phyloP scores from a whole-genome alignment of 2,329 filamentous ascomycete species.

The Aspergillus sp. region DNA sequence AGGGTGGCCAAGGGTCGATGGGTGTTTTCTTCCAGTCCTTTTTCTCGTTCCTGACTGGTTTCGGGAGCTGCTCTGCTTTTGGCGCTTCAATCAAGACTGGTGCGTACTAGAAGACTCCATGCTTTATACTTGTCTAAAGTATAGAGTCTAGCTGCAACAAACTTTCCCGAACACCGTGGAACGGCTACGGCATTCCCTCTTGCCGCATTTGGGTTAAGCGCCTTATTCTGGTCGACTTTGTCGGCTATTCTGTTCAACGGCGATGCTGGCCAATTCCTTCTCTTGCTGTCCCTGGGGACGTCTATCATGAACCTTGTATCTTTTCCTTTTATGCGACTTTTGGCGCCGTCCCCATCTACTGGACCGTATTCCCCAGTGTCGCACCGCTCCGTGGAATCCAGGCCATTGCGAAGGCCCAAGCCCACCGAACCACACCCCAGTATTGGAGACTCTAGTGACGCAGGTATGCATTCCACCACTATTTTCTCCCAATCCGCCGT shows the following conservation, averaged over 20 bases:
- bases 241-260: conserved; percentile 78
- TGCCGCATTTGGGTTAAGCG: conserved; percentile 89
- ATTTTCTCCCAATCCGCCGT: conserved; percentile 28
- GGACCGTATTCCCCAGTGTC: conserved; percentile 46
- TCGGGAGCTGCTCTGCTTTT: conserved; percentile 91
- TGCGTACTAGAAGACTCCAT: conserved; percentile 27
- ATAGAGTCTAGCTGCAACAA: conserved; percentile 66
- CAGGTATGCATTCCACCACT: conserved; percentile 37
- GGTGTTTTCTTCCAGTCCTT: conserved; percentile 66
- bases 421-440: conserved; percentile 28
- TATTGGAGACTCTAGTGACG: conserved; percentile 31
- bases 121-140: conserved; percentile 9
- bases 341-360: conserved; percentile 60
- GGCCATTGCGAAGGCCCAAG: conserved; percentile 33
- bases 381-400: conserved; percentile 27
- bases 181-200: conserved; percentile 93
- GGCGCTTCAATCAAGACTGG: conserved; percentile 78
- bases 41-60: conserved; percentile 80
- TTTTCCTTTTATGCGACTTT: conserved; percentile 80
- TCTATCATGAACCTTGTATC: conserved; percentile 71
- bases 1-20: conserved; percentile 61
- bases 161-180: conserved; percentile 87
- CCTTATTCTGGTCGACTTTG: conserved; percentile 89
- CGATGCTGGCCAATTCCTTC: conserved; percentile 76
- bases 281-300: conserved; percentile 78